These are phyloP conservation scores for Naumovozyma castellii DNA, from an alignment of 805 yeast genomes.

Conservation along the genomic window DNA sequence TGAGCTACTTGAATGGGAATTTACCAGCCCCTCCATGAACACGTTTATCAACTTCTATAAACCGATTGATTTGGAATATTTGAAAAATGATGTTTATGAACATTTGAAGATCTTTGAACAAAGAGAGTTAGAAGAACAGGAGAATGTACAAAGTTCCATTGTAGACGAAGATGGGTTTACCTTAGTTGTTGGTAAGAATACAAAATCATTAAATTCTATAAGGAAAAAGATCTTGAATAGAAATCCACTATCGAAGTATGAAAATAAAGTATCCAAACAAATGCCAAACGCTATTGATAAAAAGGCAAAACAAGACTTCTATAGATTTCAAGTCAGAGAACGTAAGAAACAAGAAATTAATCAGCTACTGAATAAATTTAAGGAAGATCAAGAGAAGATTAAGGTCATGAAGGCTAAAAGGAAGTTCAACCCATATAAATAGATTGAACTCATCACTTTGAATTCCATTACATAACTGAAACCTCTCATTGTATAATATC, in stretches of 20 bases:
- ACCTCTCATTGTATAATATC: not conserved
- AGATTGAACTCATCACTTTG: slow-evolving; percentile 1
- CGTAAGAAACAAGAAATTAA: slow-evolving; percentile 88
- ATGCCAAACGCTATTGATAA: slow-evolving; percentile 41
- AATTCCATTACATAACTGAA: no score
- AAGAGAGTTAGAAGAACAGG: slow-evolving; percentile 55
- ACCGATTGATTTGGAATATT: slow-evolving; percentile 39
- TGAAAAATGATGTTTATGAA: slow-evolving; percentile 48
- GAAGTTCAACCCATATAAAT: slow-evolving; percentile 74
- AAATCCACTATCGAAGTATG: slow-evolving; percentile 28
- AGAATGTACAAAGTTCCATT: slow-evolving; percentile 43
- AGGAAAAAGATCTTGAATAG: slow-evolving; percentile 27
- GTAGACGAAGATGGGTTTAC: slow-evolving; percentile 95
- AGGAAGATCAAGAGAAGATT: slow-evolving; percentile 82
- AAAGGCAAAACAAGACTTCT: slow-evolving; percentile 79
- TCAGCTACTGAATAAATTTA: slow-evolving; percentile 71
- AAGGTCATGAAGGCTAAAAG: slow-evolving; percentile 68
- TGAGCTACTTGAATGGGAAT: slow-evolving; percentile 30
- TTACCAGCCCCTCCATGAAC: slow-evolving; percentile 28
- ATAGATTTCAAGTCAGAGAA: slow-evolving; percentile 92
- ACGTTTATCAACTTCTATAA: slow-evolving; percentile 37
- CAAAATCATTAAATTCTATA: slow-evolving; percentile 53
- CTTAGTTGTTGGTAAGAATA: slow-evolving; percentile 75
- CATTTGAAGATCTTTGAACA: slow-evolving; percentile 59
- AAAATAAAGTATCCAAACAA: slow-evolving; percentile 9